A percentile compares a stretch with the other conserved stretches of the same genome.
Conservation (phyloP, 345 rosid genomes). For the Dovyalis caffra region DNA sequence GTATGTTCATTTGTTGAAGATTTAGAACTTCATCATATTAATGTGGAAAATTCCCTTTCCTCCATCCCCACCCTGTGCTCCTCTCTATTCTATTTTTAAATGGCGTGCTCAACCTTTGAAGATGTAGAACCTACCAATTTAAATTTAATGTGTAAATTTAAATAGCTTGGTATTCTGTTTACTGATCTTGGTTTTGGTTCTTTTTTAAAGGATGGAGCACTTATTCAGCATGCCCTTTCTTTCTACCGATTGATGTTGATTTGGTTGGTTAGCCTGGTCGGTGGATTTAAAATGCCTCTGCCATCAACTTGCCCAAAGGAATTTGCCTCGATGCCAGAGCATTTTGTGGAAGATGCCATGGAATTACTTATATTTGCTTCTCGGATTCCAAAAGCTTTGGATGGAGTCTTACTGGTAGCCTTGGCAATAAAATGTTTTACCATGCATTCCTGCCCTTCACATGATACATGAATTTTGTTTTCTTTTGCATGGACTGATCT, state of each 20-base stretch:
- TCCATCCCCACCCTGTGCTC: not conserved
- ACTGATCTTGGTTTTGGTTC: not conserved
- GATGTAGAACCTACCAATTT: not conserved
- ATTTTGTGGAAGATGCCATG: conserved; percentile 98
- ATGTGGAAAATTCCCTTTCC: not conserved
- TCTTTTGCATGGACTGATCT: not conserved
- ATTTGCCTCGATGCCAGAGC: conserved; percentile 96
- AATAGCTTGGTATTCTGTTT: not conserved
- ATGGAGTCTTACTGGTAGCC: conserved; percentile 78
- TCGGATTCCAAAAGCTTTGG: conserved; percentile 84
- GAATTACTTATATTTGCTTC: conserved; percentile 93
- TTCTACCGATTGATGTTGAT: conserved; percentile 85
- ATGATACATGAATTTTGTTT: not conserved
- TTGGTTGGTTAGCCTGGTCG: conserved; percentile 87
- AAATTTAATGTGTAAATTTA: not conserved
- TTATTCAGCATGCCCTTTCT: conserved; percentile 79
- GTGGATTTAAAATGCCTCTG: conserved; percentile 95
- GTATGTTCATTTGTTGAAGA: not conserved
- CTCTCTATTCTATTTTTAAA: not conserved
- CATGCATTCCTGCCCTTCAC: conserved; percentile 4
- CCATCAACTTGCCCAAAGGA: conserved; percentile 83
- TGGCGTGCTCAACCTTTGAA: not conserved
- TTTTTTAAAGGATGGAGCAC: conserved; percentile 60
- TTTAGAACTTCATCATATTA: not conserved
- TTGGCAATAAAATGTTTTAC: conserved; percentile 9